Conservation (phyloP, 257 asterid genomes). For the Nicotiana tabacum region DNA sequence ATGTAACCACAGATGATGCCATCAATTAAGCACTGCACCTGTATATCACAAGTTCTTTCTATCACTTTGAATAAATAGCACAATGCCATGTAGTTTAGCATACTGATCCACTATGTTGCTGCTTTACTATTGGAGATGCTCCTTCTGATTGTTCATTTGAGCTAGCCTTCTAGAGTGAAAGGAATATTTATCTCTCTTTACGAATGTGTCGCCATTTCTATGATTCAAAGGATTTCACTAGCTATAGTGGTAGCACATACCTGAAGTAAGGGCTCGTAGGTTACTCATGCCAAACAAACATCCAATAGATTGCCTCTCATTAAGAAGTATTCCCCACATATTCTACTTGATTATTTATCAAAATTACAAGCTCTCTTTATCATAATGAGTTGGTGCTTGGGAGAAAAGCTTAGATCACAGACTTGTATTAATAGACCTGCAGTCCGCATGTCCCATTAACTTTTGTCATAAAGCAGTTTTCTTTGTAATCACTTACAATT, state of each 20-base stretch:
- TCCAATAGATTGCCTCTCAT: background rate
- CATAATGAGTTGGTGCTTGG: background rate
- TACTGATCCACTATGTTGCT: background rate
- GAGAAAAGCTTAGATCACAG: conserved; percentile 1
- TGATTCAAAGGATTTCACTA: background rate
- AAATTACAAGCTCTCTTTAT: background rate
- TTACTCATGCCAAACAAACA: background rate
- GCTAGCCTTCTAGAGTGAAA: background rate
- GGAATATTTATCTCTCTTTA: background rate
- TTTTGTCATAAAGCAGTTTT: background rate
- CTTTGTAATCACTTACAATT: background rate
- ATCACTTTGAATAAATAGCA: background rate
- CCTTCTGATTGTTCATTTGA: background rate
- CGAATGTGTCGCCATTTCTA: background rate
- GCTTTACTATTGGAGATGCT: background rate
- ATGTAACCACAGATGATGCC: background rate
- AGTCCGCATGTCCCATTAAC: background rate
- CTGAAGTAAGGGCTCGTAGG: background rate
- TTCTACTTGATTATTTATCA: background rate
- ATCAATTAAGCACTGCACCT: background rate
- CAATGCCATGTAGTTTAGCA: background rate
- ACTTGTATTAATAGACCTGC: background rate
- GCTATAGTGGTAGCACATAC: background rate
- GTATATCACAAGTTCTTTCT: background rate
- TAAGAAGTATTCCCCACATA: background rate